Conservation (phyloP, 352 stramenopile species). For the Phytophthora tubulina region DNA sequence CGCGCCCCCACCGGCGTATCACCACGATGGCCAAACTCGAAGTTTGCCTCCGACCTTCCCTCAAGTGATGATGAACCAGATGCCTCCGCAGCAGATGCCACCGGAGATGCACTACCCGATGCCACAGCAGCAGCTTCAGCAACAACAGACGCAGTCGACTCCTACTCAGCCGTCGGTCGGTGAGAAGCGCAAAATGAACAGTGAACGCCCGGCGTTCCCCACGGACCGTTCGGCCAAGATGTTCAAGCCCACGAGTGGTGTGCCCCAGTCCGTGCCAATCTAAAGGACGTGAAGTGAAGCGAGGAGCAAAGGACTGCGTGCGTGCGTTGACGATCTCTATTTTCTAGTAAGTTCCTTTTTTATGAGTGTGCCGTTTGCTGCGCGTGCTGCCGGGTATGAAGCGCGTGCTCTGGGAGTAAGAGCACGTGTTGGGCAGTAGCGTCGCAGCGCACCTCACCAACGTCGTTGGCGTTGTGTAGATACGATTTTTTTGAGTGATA, state of each 20-base stretch:
- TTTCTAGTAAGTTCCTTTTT: conserved; percentile 36
- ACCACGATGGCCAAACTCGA: conserved; percentile 49
- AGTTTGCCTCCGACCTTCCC: conserved; percentile 61
- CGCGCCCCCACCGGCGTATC: conserved; percentile 19
- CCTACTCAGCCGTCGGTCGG: conserved; percentile 35
- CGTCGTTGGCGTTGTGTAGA: conserved; percentile 33
- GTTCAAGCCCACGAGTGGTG: conserved; percentile 52
- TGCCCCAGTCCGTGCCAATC: conserved; percentile 50
- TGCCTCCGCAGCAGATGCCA: conserved; percentile 45
- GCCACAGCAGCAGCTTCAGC: conserved; percentile 33
- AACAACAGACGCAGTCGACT: conserved; percentile 14
- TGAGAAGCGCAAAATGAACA: conserved; percentile 64
- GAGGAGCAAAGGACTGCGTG: background rate
- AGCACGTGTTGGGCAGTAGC: conserved; percentile 29
- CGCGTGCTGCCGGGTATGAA: conserved; percentile 40
- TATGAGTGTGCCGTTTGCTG: conserved; percentile 35
- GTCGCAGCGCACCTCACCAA: conserved; percentile 27
- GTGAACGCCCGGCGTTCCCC: conserved; percentile 46
- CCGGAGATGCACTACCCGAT: conserved; percentile 50
- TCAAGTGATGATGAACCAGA: conserved; percentile 63
- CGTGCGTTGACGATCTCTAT: conserved; percentile 22
- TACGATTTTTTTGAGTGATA: conserved; percentile 51
- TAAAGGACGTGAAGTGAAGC: conserved; percentile 27
- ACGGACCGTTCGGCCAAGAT: conserved; percentile 49
- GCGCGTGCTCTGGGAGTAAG: conserved; percentile 37